Conservation (phyloP, 2,329 filamentous ascomycete species). For the Aspergillus oerlinghausenensis region DNA sequence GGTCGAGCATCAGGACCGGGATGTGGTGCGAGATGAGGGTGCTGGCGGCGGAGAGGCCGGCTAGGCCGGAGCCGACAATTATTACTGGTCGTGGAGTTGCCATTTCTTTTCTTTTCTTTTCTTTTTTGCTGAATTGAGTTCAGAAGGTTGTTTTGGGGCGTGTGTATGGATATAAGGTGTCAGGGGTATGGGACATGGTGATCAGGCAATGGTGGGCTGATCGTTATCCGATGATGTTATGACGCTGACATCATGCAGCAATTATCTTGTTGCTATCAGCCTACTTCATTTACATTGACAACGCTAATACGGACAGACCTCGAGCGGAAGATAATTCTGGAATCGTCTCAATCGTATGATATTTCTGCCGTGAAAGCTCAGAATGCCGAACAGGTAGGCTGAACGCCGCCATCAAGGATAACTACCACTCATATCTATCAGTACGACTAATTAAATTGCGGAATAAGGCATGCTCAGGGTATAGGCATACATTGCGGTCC, state of each 20-base stretch:
- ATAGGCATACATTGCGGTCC: no score
- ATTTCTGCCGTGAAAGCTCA: neutral
- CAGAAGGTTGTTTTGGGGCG: neutral
- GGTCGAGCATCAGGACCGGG: conserved; percentile 56
- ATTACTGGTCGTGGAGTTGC: conserved; percentile 39
- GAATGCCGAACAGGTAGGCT: neutral
- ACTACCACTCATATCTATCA: no score
- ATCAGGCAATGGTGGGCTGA: neutral
- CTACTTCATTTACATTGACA: neutral
- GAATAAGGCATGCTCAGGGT: no score
- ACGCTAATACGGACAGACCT: neutral
- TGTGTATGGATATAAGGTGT: neutral
- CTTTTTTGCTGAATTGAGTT: neutral
- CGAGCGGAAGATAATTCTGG: neutral
- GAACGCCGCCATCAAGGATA: no score
- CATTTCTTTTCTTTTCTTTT: no score
- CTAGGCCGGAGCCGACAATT: conserved; percentile 62
- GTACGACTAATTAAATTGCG: no score
- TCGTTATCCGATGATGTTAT: neutral
- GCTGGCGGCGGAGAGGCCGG: conserved; percentile 57
- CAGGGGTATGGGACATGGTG: neutral
- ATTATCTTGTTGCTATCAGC: no score
- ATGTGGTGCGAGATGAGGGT: conserved; percentile 51
- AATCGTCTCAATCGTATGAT: neutral
- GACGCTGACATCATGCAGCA: neutral